Conservation (phyloP, 75 land plant species). For the Pinus albicaulis region DNA sequence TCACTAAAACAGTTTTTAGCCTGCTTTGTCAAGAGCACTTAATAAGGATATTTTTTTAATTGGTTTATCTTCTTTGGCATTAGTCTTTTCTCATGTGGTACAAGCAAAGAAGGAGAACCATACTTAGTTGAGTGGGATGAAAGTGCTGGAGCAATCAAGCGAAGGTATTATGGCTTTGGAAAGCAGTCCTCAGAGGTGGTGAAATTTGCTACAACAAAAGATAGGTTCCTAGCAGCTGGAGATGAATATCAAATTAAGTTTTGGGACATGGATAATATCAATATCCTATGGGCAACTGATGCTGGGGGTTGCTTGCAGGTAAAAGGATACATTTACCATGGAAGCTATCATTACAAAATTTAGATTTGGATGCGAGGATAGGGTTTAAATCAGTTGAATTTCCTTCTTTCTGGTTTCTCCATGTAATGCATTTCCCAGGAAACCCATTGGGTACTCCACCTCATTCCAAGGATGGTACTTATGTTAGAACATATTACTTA, state of each 20-base stretch:
- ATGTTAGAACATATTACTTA: no score
- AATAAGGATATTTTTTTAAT: background rate
- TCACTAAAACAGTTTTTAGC: background rate
- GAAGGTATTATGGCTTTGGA: constrained; percentile 48
- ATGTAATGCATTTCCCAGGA: background rate
- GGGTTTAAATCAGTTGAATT: background rate
- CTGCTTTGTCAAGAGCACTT: constrained; percentile 2
- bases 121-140: constrained; percentile 77
- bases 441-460: background rate
- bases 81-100: constrained; percentile 74
- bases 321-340: background rate
- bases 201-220: constrained; percentile 58
- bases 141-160: constrained; percentile 59
- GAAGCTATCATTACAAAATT: background rate
- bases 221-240: constrained; percentile 52
- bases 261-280: constrained; percentile 59
- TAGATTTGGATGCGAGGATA: background rate
- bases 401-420: background rate
- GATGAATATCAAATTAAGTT: constrained; percentile 47
- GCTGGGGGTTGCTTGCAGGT: constrained; percentile 46
- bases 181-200: constrained; percentile 51
- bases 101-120: constrained; percentile 69
- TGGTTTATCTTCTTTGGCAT: constrained; percentile 4
- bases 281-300: constrained; percentile 39
- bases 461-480: no score